Conservation (phyloP, 2,329 filamentous ascomycete species). For the Fusarium nygamai region DNA sequence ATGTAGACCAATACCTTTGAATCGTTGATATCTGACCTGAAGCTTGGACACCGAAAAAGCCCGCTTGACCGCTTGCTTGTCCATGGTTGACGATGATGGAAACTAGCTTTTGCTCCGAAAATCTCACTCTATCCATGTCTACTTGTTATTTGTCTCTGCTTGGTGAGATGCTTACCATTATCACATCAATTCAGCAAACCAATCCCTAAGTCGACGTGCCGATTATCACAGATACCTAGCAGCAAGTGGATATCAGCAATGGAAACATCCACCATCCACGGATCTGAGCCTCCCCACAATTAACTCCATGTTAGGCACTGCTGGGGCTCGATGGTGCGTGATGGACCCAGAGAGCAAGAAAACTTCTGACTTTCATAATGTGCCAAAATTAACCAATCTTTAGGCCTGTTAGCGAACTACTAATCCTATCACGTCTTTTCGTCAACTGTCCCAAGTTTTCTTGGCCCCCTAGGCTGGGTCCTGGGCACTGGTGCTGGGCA, state of each 20-base stretch:
- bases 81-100: neutral
- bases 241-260: constrained; percentile 15
- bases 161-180: constrained; percentile 26
- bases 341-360: neutral
- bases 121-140: neutral
- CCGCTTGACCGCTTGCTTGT: constrained; percentile 15
- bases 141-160: neutral
- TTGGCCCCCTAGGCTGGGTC: neutral
- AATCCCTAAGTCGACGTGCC: neutral
- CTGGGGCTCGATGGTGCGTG: constrained; percentile 28
- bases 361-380: neutral
- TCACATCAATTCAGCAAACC: constrained; percentile 15
- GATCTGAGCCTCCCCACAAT: constrained; percentile 21
- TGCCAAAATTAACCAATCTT: neutral
- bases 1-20: constrained; percentile 22
- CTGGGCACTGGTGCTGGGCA: constrained; percentile 16
- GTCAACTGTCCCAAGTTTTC: neutral
- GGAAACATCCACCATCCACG: constrained; percentile 1
- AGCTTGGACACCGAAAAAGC: neutral
- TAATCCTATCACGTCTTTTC: neutral
- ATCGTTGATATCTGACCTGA: constrained; percentile 8
- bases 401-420: neutral
- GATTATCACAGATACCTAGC: constrained; percentile 13
- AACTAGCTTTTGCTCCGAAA: neutral
- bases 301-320: constrained; percentile 35